Percentiles rank a stretch among this genome's conserved stretches.
phyloP scores from a whole-genome alignment of 352 stramenopile genomes.

The Pythium pyrilobum region DNA sequence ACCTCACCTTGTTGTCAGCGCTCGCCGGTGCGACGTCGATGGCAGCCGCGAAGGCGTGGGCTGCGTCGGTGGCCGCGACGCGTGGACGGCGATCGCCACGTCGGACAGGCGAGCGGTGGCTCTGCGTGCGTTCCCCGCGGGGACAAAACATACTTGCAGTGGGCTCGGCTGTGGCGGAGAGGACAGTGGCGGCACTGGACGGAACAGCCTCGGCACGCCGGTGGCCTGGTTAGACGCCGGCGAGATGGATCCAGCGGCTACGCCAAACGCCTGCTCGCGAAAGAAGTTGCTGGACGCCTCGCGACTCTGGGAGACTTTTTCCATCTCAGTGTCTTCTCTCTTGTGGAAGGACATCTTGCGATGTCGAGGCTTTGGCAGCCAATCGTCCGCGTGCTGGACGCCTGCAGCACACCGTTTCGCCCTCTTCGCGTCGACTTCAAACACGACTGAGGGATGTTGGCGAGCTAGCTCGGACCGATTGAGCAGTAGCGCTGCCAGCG shows the following conservation, averaged over 20 bases:
- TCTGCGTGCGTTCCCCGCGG: neutral
- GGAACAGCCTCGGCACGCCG: neutral
- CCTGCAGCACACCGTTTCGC: conserved; percentile 9
- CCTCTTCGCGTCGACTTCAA: conserved; percentile 12
- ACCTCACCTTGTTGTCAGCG: too few species aligned
- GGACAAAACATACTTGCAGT: conserved; percentile 15
- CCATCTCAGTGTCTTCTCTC: too few species aligned
- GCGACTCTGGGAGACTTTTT: neutral
- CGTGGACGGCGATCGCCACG: too few species aligned
- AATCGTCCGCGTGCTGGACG: conserved; percentile 18
- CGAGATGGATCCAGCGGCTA: neutral
- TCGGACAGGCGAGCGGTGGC: too few species aligned
- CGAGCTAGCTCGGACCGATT: conserved; percentile 1
- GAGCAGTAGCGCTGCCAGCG: neutral
- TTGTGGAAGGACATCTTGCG: neutral
- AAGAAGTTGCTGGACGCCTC: neutral
- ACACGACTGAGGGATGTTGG: conserved; percentile 5
- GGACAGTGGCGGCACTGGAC: neutral
- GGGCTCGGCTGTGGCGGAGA: neutral
- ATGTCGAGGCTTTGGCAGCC: neutral
- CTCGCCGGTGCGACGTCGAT: too few species aligned
- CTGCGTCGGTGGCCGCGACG: neutral
- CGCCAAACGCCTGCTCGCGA: neutral
- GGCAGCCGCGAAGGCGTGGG: too few species aligned
- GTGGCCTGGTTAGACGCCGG: neutral